Percentiles rank a stretch among this genome's conserved stretches.
Evolutionary conservation across 2,329 filamentous ascomycete genomes (phyloP).

Genomic region (Fusarium setosum): DNA sequence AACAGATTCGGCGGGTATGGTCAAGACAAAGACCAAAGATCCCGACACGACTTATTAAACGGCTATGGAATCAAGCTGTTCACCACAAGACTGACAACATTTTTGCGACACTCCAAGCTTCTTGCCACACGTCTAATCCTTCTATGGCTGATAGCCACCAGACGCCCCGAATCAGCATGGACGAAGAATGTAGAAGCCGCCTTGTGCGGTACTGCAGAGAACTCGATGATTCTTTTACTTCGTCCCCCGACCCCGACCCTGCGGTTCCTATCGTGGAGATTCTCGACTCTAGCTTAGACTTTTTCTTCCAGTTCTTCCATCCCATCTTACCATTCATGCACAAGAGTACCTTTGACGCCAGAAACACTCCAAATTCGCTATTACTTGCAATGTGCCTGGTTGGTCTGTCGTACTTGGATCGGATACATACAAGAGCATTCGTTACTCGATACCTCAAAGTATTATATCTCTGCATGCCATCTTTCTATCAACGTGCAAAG

Average conservation of each 20-base stretch:
- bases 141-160: neutral
- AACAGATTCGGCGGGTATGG: slow-evolving; percentile 5
- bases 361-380: slow-evolving; percentile 2
- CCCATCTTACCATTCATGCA: slow-evolving; percentile 15
- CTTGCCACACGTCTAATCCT: no score
- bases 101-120: neutral
- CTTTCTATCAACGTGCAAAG: neutral
- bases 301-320: slow-evolving; percentile 24
- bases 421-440: neutral
- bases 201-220: slow-evolving; percentile 8
- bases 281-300: slow-evolving; percentile 20
- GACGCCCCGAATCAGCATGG: neutral
- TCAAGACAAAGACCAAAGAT: slow-evolving; percentile 10
- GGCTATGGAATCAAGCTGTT: neutral
- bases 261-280: neutral
- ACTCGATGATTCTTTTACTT: neutral
- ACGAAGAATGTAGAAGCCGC: slow-evolving; percentile 2
- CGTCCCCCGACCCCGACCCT: neutral
- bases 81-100: slow-evolving; percentile 17
- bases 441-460: slow-evolving; percentile 6
- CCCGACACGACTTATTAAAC: neutral
- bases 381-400: slow-evolving; percentile 22
- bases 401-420: slow-evolving; percentile 13
- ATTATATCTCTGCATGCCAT: neutral
- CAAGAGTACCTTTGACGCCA: slow-evolving; percentile 11